Evolutionary conservation across 2,329 filamentous ascomycete species (phyloP), one percentile per base, ranked within the genome.

Genomic region (Apiospora sp.): DNA sequence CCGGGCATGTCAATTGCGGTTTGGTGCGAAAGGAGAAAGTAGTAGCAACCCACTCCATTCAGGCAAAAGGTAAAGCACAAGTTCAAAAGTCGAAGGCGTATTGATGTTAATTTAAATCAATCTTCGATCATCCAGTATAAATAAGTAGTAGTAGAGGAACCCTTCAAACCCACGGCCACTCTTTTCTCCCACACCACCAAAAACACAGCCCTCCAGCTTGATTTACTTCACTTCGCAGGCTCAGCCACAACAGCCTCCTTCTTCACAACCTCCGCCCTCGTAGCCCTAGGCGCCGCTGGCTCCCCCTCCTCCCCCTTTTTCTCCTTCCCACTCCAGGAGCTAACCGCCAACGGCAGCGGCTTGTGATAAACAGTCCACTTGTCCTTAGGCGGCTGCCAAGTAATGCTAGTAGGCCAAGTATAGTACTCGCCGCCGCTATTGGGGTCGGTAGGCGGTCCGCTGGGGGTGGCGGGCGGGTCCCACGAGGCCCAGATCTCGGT

Each of bases 401-500:
- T 27, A 12, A 70, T 51, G 68, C 68, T 58, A n/a, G 46, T 51
- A 4, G 48, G 30, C 19, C 27, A 70, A 4, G 48, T 54, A 13
- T 70, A 70, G 19, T 34, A 69, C 14, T 69, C 44, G 34, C 16
- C n/a, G 14, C 44, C 67, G 34, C 24, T 19, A 12, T 27, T 16
- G 10, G 19, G 2, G 19, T 19, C 34, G 19, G 46, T 10, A 1
- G 37, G 8, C 37, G 37, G 37, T 7, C 37, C 37, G 37, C 37
- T 41, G 37, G 37, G 37, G 5, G 37, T 41, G 19, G 49, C 34
- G 10, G 68, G 48, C 22, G 68, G 68, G 34, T 70, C 68, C 27
- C 48, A 70, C 68, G 68, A 70, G 22, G 68, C 68, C 68, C 68
- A 71, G 69, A 71, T 27, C 22, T 13, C 41, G 41, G 69, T 71